phyloP scores from a whole-genome alignment of 305 asterid species.

The Fraxinus nigra region DNA sequence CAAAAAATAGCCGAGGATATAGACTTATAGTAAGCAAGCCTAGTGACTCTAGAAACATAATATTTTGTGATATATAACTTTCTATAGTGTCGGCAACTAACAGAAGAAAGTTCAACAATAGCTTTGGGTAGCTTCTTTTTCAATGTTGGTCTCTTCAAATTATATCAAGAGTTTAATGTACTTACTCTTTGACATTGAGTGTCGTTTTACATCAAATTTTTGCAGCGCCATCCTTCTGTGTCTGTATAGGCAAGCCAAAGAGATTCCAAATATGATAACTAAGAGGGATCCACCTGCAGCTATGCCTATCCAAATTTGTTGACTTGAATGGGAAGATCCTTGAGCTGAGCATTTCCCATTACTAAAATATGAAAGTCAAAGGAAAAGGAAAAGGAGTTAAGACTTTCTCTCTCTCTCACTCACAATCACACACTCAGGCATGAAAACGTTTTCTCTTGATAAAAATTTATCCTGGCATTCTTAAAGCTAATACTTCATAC shows the following conservation, averaged over 20 bases:
- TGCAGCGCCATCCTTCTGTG: conserved; percentile 30
- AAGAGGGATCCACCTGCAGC: conserved; percentile 49
- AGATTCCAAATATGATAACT: conserved; percentile 31
- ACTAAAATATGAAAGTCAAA: conserved; percentile 33
- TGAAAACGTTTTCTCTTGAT: not conserved
- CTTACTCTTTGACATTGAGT: conserved; percentile 71
- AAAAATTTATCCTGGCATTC: conserved; percentile 3
- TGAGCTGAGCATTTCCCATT: conserved; percentile 41
- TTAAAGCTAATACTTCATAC: conserved; percentile 41
- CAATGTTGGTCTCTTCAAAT: not conserved
- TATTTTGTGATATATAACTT: not conserved
- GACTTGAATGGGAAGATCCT: conserved; percentile 34
- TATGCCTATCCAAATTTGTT: conserved; percentile 44
- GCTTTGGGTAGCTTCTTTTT: not conserved
- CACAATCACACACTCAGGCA: not conserved
- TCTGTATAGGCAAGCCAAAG: conserved; percentile 39
- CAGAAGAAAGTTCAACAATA: not conserved
- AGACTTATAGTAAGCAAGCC: not conserved
- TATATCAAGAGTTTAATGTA: not conserved
- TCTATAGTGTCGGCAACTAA: not conserved
- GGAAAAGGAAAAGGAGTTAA: conserved; percentile 19
- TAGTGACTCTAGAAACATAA: not conserved
- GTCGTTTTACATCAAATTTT: conserved; percentile 43
- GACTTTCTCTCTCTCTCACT: conserved; percentile 15
- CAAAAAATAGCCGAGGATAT: not conserved